Conservation (phyloP, 2,329 filamentous ascomycete genomes). For the Ophiostoma novo-ulmi region DNA sequence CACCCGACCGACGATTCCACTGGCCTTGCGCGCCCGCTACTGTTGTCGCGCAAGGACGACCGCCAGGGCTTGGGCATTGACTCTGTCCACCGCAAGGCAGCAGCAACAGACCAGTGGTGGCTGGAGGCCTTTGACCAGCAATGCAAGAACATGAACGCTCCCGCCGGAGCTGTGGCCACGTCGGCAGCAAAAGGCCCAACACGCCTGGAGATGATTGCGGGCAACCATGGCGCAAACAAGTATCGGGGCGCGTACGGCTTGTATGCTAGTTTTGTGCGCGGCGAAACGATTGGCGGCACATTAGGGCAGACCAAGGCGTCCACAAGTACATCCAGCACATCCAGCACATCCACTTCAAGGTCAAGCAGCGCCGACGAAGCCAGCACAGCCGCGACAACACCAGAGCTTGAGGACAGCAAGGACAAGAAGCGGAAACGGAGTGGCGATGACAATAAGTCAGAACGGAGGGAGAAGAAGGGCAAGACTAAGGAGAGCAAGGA, state of each 20-base stretch:
- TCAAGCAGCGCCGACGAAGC: not conserved
- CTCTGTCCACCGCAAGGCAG: slow-evolving; percentile 54
- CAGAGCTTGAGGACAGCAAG: slow-evolving; percentile 32
- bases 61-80: slow-evolving; percentile 77
- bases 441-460: slow-evolving; percentile 31
- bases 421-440: slow-evolving; percentile 25
- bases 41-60: slow-evolving; percentile 77
- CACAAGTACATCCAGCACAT: not conserved
- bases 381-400: slow-evolving; percentile 31
- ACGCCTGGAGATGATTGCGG: slow-evolving; percentile 47
- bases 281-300: slow-evolving; percentile 71
- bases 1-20: slow-evolving; percentile 66
- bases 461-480: slow-evolving; percentile 22
- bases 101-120: slow-evolving; percentile 88
- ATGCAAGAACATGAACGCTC: slow-evolving; percentile 69
- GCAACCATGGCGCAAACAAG: slow-evolving; percentile 44
- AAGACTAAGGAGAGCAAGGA: slow-evolving; percentile 20
- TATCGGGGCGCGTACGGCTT: slow-evolving; percentile 61
- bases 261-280: slow-evolving; percentile 80
- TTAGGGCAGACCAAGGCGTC: slow-evolving; percentile 34
- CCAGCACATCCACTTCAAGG: slow-evolving; percentile 22
- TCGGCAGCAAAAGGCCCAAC: slow-evolving; percentile 37
- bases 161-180: slow-evolving; percentile 40
- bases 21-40: slow-evolving; percentile 76
- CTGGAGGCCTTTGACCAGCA: slow-evolving; percentile 89